Evolutionary conservation across 1,284 basidiomycete species (phyloP).

Genomic region (Psilocybe mexicana): DNA sequence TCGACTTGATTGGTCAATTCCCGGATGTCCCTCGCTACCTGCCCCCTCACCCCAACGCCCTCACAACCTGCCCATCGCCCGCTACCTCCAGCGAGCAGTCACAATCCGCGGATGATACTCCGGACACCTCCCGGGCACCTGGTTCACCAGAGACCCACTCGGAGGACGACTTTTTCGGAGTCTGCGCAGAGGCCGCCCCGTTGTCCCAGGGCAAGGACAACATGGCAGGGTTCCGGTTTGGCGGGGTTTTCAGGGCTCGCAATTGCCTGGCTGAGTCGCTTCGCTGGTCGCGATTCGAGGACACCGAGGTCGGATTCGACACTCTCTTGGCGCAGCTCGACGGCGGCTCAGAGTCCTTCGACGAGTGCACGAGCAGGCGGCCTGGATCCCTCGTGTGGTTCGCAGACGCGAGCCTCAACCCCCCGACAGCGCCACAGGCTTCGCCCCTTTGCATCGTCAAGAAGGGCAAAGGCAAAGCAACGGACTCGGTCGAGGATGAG

Average conservation of each 20-base stretch:
- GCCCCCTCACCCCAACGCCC: neutral
- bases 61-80: neutral
- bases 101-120: neutral
- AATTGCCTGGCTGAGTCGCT: too few relatives aligned
- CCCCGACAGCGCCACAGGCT: too few relatives aligned
- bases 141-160: too few relatives aligned
- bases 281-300: too few relatives aligned
- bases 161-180: too few relatives aligned
- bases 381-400: neutral
- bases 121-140: neutral
- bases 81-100: neutral
- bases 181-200: neutral
- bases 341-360: too few relatives aligned
- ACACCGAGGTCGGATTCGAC: too few relatives aligned
- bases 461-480: neutral
- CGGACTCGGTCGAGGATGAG: neutral
- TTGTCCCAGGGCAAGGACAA: too few relatives aligned
- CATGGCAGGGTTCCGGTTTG: too few relatives aligned
- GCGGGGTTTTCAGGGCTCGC: too few relatives aligned
- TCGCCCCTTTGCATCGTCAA: neutral
- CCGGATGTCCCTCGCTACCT: constrained; percentile 3
- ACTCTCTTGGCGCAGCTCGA: too few relatives aligned
- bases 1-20: constrained; percentile 5
- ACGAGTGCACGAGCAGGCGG: neutral
- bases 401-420: neutral